Evolutionary conservation across 2,329 filamentous ascomycete species (phyloP).

Genomic region (Pseudogymnoascus sp.): DNA sequence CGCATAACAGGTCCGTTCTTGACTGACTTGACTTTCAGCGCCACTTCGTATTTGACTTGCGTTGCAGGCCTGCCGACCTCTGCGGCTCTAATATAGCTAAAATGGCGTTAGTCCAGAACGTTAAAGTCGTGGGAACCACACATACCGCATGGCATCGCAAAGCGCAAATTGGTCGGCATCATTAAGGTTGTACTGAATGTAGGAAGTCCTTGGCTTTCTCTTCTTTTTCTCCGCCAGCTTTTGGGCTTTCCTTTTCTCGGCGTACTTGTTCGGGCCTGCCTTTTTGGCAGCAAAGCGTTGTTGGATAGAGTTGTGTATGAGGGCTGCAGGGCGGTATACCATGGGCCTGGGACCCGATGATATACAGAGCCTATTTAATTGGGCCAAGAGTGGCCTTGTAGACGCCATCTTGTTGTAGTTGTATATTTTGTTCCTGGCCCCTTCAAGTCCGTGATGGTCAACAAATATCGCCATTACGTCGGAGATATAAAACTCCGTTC

Average conservation of each 20-base stretch:
- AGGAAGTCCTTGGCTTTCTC: constrained; percentile 30
- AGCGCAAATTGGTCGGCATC: constrained; percentile 64
- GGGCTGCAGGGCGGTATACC: constrained; percentile 14
- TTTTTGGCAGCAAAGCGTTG: constrained; percentile 17
- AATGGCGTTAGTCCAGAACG: constrained; percentile 17
- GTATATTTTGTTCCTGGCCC: not conserved
- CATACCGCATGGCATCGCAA: constrained; percentile 86
- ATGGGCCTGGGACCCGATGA: constrained; percentile 16
- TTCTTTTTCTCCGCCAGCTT: constrained; percentile 26
- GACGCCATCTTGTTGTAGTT: constrained; percentile 25
- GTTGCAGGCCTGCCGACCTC: constrained; percentile 78
- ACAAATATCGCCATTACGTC: constrained; percentile 4
- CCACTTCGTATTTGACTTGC: constrained; percentile 79
- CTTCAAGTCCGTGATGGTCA: not conserved
- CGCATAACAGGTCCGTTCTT: constrained; percentile 84
- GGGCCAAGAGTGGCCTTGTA: constrained; percentile 28
- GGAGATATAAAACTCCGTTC: constrained; percentile 1
- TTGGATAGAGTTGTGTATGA: constrained; percentile 22
- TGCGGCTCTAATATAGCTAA: constrained; percentile 80
- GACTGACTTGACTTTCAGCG: constrained; percentile 73
- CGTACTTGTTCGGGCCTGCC: constrained; percentile 18
- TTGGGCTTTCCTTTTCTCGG: constrained; percentile 21
- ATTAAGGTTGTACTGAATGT: constrained; percentile 32
- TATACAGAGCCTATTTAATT: constrained; percentile 29
- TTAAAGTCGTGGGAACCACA: constrained; percentile 22